phyloP scores from a whole-genome alignment of 148 eudicot species.

The Agrostemma githago region DNA sequence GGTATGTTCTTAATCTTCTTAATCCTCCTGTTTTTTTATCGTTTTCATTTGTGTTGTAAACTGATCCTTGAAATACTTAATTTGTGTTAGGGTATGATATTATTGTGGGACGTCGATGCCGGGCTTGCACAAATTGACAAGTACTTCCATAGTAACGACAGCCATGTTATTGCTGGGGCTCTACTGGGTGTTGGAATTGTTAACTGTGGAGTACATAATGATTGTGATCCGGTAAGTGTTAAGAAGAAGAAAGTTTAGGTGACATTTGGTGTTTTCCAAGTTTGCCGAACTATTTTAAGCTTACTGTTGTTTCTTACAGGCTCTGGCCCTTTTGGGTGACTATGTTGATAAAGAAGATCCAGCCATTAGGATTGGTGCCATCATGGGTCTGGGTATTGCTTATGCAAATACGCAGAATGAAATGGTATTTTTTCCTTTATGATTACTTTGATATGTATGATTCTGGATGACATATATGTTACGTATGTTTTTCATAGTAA shows the following conservation, averaged over 20 bases:
- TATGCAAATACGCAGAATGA: constrained; percentile 90
- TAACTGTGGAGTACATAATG: constrained; percentile 71
- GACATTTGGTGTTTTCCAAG: background rate
- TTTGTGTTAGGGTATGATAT: constrained; percentile 78
- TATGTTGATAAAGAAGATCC: constrained; percentile 67
- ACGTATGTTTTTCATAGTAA: background rate
- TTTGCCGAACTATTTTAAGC: background rate
- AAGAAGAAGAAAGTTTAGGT: background rate
- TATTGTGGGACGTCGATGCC: constrained; percentile 95
- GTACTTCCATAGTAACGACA: constrained; percentile 85
- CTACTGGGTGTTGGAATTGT: constrained; percentile 93
- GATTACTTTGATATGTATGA: background rate
- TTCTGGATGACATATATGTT: too few relatives aligned
- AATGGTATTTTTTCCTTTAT: constrained; percentile 2
- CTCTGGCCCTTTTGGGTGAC: constrained; percentile 81
- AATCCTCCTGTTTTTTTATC: background rate
- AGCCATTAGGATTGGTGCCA: constrained; percentile 82
- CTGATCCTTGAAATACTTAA: background rate
- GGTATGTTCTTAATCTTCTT: constrained; percentile 37
- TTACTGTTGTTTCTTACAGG: constrained; percentile 36
- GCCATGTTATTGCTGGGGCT: constrained; percentile 82
- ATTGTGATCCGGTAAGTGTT: constrained; percentile 83
- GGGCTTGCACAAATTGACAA: constrained; percentile 98
- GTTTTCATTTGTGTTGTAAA: background rate
- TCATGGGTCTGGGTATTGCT: constrained; percentile 93